Conservation (phyloP, 768 basidiomycete genomes). For the Leccinellum albellum region DNA sequence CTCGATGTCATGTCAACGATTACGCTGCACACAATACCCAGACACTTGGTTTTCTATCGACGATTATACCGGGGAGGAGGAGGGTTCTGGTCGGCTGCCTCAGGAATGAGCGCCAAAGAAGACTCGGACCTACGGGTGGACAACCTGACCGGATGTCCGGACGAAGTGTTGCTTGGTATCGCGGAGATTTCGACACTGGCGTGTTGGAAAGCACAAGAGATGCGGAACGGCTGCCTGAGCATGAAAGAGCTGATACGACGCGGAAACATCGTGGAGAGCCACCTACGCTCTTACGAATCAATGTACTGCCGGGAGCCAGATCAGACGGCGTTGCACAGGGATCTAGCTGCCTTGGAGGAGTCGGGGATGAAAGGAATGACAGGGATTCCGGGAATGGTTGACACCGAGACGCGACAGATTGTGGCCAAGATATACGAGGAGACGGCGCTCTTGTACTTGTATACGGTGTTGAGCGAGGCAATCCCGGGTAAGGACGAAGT, state of each 20-base stretch:
- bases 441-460: constrained; percentile 61
- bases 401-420: constrained; percentile 44
- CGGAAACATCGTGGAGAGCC: constrained; percentile 69
- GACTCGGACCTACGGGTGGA: constrained; percentile 59
- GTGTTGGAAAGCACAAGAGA: constrained; percentile 68
- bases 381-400: constrained; percentile 19
- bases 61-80: constrained; percentile 54
- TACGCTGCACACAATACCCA: constrained; percentile 57
- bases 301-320: constrained; percentile 29
- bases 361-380: constrained; percentile 24
- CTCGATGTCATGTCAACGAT: constrained; percentile 72
- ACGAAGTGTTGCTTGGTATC: constrained; percentile 71
- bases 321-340: constrained; percentile 41
- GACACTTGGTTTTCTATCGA: constrained; percentile 62
- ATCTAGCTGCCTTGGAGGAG: constrained; percentile 26
- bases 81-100: constrained; percentile 41
- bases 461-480: constrained; percentile 65
- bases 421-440: constrained; percentile 62
- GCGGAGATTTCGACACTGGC: constrained; percentile 71
- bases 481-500: constrained; percentile 55
- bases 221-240: constrained; percentile 63
- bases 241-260: constrained; percentile 69
- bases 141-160: constrained; percentile 69
- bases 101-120: constrained; percentile 28
- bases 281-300: constrained; percentile 44